These are phyloP conservation scores for Trametes hirsuta DNA, from an alignment of 1,284 basidiomycete species.

Conservation along the genomic window DNA sequence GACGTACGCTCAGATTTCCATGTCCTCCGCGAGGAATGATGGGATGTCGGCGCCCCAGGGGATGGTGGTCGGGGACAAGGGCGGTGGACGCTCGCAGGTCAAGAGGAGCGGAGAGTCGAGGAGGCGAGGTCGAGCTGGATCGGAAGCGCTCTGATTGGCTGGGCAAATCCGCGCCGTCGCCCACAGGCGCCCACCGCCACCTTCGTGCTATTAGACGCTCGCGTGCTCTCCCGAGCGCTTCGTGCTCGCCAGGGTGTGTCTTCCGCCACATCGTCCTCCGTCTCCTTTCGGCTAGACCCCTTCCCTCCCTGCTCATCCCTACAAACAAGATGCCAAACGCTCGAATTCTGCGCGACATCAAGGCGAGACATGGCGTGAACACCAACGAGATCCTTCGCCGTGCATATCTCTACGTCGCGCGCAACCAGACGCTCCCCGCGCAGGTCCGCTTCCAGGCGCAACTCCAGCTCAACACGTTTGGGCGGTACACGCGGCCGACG, in stretches of 20 bases:
- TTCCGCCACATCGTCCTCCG: conserved; percentile 11
- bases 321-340: conserved; percentile 41
- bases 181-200: neutral
- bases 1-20: conserved; percentile 25
- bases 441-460: conserved; percentile 96
- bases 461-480: conserved; percentile 89
- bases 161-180: conserved; percentile 9
- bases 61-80: conserved; percentile 11
- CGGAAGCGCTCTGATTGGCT: conserved; percentile 22
- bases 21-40: conserved; percentile 17
- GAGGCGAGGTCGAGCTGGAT: conserved; percentile 19
- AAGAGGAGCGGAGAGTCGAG: neutral
- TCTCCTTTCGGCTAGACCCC: neutral
- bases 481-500: conserved; percentile 78
- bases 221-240: neutral
- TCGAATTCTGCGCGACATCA: conserved; percentile 76
- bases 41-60: conserved; percentile 7
- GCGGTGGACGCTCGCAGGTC: conserved; percentile 7
- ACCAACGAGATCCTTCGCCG: conserved; percentile 81
- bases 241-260: neutral
- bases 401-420: conserved; percentile 88
- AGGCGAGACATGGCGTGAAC: conserved; percentile 70
- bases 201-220: neutral
- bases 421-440: conserved; percentile 83
- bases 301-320: neutral